Evolutionary conservation across 176 grass and related monocot genomes (phyloP), one percentile per base, ranked within the genome.

Genomic region (Poa annua): DNA sequence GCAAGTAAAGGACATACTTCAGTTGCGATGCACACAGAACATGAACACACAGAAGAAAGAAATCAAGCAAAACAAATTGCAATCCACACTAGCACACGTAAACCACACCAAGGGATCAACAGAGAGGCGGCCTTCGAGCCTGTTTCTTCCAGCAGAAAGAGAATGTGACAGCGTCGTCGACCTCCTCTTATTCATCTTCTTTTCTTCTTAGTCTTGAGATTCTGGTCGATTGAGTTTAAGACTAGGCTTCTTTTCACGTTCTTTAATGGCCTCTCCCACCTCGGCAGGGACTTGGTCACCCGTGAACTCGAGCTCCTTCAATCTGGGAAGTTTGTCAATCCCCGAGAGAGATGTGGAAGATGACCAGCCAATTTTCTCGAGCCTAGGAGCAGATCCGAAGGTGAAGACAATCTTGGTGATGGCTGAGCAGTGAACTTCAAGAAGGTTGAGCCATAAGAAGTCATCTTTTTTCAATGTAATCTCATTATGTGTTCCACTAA

Each of bases 241-340:
- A 9, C 32, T 33, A 36, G 5, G 19, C 20, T 12, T 57, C 14
- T 61, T 69, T 39, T 38, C 4, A 22, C 24, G 39, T 0, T 56
- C 47, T 3, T 59, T 7, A 49, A 78, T 17, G 2, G 15, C 38
- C 22, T 7, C 0, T 12, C 19, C 25, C 42, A 85, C 57, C 33
- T 86, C 44, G 0, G 2, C 0, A 5, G 22, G 11, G 44, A 80
- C 16, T 64, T 0, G 0, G 0, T 42, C 6, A 39, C 66, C 76
- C 0, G 52, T 74, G 33, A 74, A 44, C 67, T 80, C 44, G 11
- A 86, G 32, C 54, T 80, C 68, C 34, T 80, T 80, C 77, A 80
- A 55, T 24, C 16, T 8, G 0, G 29, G 21, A 65, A 86, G 77
- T 1, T 80, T 17, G 7, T 42, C 0, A 2, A 86, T 80, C 11